phyloP scores from a whole-genome alignment of 2,329 filamentous ascomycete species.

The Macrophomina phaseolina region DNA sequence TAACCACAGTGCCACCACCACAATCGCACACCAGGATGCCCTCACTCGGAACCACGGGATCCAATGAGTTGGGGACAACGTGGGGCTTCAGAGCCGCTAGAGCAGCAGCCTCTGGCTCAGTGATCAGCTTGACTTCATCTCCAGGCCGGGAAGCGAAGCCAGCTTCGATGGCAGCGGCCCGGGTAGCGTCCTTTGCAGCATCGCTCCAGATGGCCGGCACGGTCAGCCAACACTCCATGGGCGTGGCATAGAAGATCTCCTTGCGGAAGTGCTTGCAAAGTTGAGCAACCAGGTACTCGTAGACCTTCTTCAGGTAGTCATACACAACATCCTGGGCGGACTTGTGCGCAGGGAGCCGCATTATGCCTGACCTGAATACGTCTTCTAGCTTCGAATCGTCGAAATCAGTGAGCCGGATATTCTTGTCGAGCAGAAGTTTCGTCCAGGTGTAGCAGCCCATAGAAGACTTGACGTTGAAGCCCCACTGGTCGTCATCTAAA shows the following conservation, averaged over 20 bases:
- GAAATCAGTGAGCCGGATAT: constrained; percentile 6
- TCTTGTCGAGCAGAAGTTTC: constrained; percentile 30
- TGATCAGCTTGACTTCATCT: constrained; percentile 34
- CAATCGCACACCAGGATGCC: constrained; percentile 37
- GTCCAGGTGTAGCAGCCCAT: constrained; percentile 31
- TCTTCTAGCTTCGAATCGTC: constrained; percentile 30
- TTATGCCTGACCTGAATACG: constrained; percentile 23
- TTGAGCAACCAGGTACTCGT: not conserved
- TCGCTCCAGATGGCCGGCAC: constrained; percentile 38
- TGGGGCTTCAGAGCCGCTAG: constrained; percentile 28
- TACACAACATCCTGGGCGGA: constrained; percentile 23
- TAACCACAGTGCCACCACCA: constrained; percentile 39
- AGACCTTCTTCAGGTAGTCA: constrained; percentile 27
- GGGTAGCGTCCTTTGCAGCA: constrained; percentile 32
- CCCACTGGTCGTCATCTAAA: constrained; percentile 9
- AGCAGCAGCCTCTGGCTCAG: constrained; percentile 36
- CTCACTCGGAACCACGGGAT: constrained; percentile 22
- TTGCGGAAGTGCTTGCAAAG: constrained; percentile 12
- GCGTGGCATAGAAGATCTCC: constrained; percentile 18
- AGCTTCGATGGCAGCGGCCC: constrained; percentile 30
- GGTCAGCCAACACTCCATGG: constrained; percentile 36
- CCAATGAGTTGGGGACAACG: not conserved
- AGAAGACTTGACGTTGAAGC: constrained; percentile 26
- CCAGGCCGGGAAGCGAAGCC: constrained; percentile 32
- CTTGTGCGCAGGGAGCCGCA: constrained; percentile 27